phyloP scores from a whole-genome alignment of 768 basidiomycete genomes.

The Thelephora ganbajun region DNA sequence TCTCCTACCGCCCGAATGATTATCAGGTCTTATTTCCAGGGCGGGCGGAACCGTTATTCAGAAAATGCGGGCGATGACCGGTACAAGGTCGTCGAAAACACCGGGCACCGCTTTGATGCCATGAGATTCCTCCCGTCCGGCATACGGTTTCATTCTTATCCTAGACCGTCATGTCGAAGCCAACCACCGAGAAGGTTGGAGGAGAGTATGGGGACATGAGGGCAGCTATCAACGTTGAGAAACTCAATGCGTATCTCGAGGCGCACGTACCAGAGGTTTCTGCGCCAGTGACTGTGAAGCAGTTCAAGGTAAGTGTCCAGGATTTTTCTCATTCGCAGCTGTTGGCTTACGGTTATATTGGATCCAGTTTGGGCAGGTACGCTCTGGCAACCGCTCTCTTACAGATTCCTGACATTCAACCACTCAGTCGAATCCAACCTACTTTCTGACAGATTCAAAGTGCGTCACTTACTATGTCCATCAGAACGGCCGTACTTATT shows the following conservation, averaged over 20 bases:
- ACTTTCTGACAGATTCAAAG: slow-evolving; percentile 75
- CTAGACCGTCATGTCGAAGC: slow-evolving; percentile 9
- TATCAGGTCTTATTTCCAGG: neutral
- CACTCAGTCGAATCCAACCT: slow-evolving; percentile 85
- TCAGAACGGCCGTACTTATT: neutral
- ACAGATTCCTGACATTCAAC: neutral
- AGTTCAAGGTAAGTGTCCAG: slow-evolving; percentile 51
- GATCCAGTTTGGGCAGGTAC: slow-evolving; percentile 77
- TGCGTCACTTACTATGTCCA: slow-evolving; percentile 18
- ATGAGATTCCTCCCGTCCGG: too few species aligned
- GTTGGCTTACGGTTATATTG: neutral
- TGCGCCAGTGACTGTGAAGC: slow-evolving; percentile 67
- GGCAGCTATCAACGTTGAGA: slow-evolving; percentile 49
- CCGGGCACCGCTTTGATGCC: too few species aligned
- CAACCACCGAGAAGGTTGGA: slow-evolving; percentile 34
- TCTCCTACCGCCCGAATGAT: neutral
- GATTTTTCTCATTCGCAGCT: neutral
- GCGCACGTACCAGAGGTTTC: slow-evolving; percentile 38
- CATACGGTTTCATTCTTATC: neutral
- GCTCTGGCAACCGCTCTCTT: slow-evolving; percentile 5
- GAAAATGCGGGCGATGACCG: neutral
- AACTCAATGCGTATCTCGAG: slow-evolving; percentile 53
- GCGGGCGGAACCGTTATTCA: neutral
- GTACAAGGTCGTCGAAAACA: too few species aligned
- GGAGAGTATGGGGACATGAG: slow-evolving; percentile 67